Percentiles rank a stretch among this genome's conserved stretches.
These are phyloP conservation scores for Botrytis medusae DNA, from an alignment of 2,329 filamentous ascomycete genomes.

Conservation along the genomic window DNA sequence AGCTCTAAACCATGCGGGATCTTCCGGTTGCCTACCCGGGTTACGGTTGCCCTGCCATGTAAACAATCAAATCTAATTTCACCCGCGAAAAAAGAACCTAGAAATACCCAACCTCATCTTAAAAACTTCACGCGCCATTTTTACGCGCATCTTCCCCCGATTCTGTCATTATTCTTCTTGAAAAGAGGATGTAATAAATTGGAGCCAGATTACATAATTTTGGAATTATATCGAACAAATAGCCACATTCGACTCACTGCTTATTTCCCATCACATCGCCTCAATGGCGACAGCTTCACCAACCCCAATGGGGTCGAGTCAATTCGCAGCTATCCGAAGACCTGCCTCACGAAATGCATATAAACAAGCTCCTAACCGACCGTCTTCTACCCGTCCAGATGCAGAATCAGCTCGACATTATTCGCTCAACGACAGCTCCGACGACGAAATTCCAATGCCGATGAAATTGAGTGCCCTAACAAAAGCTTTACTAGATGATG, in stretches of 20 bases:
- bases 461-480: conserved; percentile 91
- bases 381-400: conserved; percentile 36
- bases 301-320: conserved; percentile 52
- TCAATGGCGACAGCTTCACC: conserved; percentile 55
- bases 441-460: conserved; percentile 87
- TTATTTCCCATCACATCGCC: not conserved
- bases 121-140: conserved; percentile 6
- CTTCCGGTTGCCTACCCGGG: not conserved
- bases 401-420: conserved; percentile 45
- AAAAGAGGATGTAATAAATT: conserved; percentile 31
- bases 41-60: conserved; percentile 5
- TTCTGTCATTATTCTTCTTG: conserved; percentile 25
- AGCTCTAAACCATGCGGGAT: not conserved
- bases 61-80: conserved; percentile 7
- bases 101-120: conserved; percentile 1
- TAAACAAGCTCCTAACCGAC: conserved; percentile 51
- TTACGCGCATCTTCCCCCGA: conserved; percentile 33
- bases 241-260: conserved; percentile 8
- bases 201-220: conserved; percentile 25
- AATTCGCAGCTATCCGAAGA: conserved; percentile 51
- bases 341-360: conserved; percentile 55
- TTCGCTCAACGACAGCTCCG: conserved; percentile 77
- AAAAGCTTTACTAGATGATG: conserved; percentile 74
- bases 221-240: conserved; percentile 22
- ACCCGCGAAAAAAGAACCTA: not conserved